A percentile compares a stretch with the other conserved stretches of the same genome.
Conservation (phyloP, 805 yeast species). For the Monosporozyma siamensis region DNA sequence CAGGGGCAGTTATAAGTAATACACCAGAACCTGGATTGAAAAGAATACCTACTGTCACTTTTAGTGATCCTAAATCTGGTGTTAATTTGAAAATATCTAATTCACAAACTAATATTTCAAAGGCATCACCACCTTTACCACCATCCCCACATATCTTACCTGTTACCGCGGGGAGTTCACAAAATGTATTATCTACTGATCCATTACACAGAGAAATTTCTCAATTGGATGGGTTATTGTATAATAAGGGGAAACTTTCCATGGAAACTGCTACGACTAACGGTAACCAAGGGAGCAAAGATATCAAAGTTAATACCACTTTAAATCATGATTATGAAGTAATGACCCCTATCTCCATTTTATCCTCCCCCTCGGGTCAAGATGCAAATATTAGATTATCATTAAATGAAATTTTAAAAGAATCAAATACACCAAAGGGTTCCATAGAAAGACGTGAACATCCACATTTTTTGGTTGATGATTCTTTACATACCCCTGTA, state of each 20-base stretch:
- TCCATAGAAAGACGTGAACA: background rate
- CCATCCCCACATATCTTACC: background rate
- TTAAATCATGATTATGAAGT: background rate
- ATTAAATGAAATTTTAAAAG: background rate
- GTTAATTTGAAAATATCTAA: constrained; percentile 6
- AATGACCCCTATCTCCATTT: constrained; percentile 5
- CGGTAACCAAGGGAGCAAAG: too few relatives aligned
- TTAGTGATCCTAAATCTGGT: constrained; percentile 19
- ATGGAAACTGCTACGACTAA: background rate
- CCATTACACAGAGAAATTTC: background rate
- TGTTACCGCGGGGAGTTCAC: background rate
- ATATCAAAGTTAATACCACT: constrained; percentile 3
- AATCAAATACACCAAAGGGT: background rate
- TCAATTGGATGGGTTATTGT: background rate
- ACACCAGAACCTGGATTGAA: constrained; percentile 24
- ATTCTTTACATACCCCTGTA: constrained; percentile 17
- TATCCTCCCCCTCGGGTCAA: constrained; percentile 3
- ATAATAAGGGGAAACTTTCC: background rate
- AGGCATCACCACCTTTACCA: background rate
- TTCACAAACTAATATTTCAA: constrained; percentile 3
- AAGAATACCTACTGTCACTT: constrained; percentile 27
- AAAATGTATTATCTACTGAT: background rate
- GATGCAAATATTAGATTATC: constrained; percentile 1
- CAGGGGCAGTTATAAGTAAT: constrained; percentile 27
- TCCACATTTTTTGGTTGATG: constrained; percentile 53